Conservation (phyloP, 2,329 filamentous ascomycete species). For the Pyricularia sp. region DNA sequence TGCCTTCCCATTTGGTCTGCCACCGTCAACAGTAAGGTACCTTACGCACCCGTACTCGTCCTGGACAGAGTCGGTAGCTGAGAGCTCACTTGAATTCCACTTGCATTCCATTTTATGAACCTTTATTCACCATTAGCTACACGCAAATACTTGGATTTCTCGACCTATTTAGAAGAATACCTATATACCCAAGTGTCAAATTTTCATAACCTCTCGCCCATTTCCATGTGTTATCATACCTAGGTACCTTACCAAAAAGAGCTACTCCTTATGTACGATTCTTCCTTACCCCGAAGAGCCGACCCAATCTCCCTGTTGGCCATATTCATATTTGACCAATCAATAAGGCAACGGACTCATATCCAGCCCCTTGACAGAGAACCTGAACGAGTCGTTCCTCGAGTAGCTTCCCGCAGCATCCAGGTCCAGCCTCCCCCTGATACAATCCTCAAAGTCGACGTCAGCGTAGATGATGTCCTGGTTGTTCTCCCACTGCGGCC, state of each 20-base stretch:
- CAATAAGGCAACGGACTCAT: constrained; percentile 46
- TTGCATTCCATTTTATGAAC: too few species aligned
- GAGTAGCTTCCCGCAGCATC: constrained; percentile 84
- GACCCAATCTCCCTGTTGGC: too few species aligned
- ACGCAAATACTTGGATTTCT: not conserved
- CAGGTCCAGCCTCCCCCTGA: constrained; percentile 70
- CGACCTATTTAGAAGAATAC: not conserved
- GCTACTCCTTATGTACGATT: too few species aligned
- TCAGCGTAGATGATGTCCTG: constrained; percentile 60
- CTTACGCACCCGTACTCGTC: not conserved
- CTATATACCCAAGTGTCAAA: not conserved
- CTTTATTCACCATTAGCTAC: too few species aligned
- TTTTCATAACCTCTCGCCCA: not conserved
- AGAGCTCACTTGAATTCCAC: not conserved
- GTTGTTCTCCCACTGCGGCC: constrained; percentile 76
- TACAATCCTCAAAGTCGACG: constrained; percentile 81
- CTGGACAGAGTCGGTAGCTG: not conserved
- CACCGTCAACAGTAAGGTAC: not conserved
- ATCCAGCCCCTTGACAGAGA: constrained; percentile 49
- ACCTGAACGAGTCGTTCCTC: constrained; percentile 55
- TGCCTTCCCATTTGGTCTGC: not conserved
- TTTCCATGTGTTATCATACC: not conserved
- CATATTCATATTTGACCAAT: not conserved
- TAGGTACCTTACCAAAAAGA: too few species aligned
- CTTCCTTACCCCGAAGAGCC: too few species aligned